Evolutionary conservation across 139 green algal species (phyloP).

Genomic region (Volvox africanus): DNA sequence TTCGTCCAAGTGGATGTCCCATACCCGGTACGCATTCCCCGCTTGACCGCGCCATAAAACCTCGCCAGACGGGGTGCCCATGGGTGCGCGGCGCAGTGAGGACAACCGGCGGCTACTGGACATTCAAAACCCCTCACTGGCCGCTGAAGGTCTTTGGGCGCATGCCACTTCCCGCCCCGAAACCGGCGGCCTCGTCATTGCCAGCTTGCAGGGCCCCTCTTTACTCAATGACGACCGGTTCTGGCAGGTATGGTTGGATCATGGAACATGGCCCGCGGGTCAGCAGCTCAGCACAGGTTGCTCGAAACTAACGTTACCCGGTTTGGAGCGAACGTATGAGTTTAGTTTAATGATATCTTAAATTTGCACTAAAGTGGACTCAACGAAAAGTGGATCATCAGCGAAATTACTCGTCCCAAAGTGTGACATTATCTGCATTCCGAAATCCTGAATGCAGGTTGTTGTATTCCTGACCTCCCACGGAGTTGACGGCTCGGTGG

Average conservation of each 20-base stretch:
- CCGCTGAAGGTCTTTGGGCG: slow-evolving; percentile 67
- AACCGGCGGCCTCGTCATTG: slow-evolving; percentile 70
- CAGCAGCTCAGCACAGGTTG: too few relatives aligned
- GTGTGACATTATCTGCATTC: too few relatives aligned
- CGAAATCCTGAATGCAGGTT: slow-evolving; percentile 51
- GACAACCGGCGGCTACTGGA: slow-evolving; percentile 60
- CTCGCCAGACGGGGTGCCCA: background rate
- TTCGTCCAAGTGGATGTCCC: too few relatives aligned
- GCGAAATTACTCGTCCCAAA: too few relatives aligned
- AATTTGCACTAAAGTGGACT: too few relatives aligned
- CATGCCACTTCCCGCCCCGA: slow-evolving; percentile 60
- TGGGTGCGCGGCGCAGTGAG: background rate
- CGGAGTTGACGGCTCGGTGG: slow-evolving; percentile 60
- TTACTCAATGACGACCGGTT: slow-evolving; percentile 44
- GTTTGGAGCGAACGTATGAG: too few relatives aligned
- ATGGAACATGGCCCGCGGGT: too few relatives aligned
- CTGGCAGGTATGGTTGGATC: slow-evolving; percentile 55
- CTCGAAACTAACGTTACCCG: too few relatives aligned
- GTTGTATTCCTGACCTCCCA: slow-evolving; percentile 75
- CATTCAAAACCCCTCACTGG: slow-evolving; percentile 58
- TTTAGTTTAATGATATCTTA: too few relatives aligned
- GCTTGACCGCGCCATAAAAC: background rate
- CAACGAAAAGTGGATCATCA: too few relatives aligned
- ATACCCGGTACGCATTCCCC: background rate
- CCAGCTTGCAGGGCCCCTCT: slow-evolving; percentile 45